phyloP scores from a whole-genome alignment of 73 alveolate genomes.

The Tetrahymena borealis region DNA sequence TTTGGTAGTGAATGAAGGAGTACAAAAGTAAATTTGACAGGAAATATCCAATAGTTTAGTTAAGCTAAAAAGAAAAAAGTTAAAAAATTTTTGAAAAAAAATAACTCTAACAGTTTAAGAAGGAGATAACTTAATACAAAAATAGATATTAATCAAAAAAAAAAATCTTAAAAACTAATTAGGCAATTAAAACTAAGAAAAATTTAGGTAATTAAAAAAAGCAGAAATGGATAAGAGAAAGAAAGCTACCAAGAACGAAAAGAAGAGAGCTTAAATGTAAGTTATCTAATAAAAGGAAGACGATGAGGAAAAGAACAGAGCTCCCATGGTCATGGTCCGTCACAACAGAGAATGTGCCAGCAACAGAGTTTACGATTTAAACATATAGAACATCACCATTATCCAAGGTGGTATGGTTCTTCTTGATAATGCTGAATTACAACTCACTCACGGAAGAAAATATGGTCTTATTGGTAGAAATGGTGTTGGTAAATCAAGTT shows the following conservation, averaged over 20 bases:
- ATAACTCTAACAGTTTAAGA: neutral
- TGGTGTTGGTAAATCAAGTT: slow-evolving; percentile 86
- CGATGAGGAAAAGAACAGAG: neutral
- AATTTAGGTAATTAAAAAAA: neutral
- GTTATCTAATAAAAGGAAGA: neutral
- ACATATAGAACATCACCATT: neutral
- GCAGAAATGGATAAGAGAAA: neutral
- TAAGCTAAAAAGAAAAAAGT: neutral
- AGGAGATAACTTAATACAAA: neutral
- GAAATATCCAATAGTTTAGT: neutral
- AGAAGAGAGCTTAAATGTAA: neutral
- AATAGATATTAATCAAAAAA: neutral
- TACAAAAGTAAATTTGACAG: neutral
- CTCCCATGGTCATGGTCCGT: neutral
- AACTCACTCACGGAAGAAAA: slow-evolving; percentile 65
- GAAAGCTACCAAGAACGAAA: neutral
- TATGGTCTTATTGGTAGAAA: slow-evolving; percentile 96
- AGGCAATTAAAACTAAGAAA: neutral
- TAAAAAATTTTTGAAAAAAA: neutral
- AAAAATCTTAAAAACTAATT: neutral
- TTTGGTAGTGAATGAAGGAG: neutral
- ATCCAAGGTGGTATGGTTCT: neutral
- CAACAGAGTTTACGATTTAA: neutral
- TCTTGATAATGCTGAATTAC: neutral
- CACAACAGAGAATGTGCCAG: slow-evolving; percentile 3